phyloP scores from a whole-genome alignment of 1,284 basidiomycete species.

The Erythrobasidium hasegawianum region DNA sequence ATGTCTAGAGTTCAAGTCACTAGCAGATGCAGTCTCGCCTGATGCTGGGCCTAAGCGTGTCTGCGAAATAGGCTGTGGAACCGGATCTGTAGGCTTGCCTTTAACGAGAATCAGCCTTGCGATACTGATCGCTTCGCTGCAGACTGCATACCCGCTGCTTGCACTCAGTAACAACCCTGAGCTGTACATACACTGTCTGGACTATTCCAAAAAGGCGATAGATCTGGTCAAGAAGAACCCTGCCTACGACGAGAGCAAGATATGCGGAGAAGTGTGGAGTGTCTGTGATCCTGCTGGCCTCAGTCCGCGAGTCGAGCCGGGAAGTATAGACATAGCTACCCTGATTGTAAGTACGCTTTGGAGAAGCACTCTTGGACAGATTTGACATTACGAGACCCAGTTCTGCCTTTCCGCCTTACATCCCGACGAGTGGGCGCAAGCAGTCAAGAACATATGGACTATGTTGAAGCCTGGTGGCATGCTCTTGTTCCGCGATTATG shows the following conservation, averaged over 20 bases:
- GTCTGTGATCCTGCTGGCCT: conserved; percentile 62
- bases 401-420: conserved; percentile 94
- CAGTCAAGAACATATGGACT: conserved; percentile 75
- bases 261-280: conserved; percentile 87
- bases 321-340: conserved; percentile 78
- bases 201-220: conserved; percentile 85
- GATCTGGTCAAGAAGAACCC: conserved; percentile 80
- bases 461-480: conserved; percentile 85
- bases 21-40: conserved; percentile 64
- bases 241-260: conserved; percentile 65
- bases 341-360: conserved; percentile 65
- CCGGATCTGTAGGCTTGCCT: conserved; percentile 62
- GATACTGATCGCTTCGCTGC: background rate
- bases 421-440: conserved; percentile 83
- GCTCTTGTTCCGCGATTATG: conserved; percentile 88
- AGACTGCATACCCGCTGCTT: conserved; percentile 81
- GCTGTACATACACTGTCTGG: conserved; percentile 73
- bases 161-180: conserved; percentile 75
- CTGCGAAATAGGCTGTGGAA: conserved; percentile 57
- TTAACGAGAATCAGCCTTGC: background rate
- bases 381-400: too few relatives aligned
- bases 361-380: too few relatives aligned
- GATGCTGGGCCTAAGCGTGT: conserved; percentile 65
- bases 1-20: conserved; percentile 82
- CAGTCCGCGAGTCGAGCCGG: conserved; percentile 60